phyloP scores from a whole-genome alignment of 768 basidiomycete genomes.

The Rhodocollybia butyracea region DNA sequence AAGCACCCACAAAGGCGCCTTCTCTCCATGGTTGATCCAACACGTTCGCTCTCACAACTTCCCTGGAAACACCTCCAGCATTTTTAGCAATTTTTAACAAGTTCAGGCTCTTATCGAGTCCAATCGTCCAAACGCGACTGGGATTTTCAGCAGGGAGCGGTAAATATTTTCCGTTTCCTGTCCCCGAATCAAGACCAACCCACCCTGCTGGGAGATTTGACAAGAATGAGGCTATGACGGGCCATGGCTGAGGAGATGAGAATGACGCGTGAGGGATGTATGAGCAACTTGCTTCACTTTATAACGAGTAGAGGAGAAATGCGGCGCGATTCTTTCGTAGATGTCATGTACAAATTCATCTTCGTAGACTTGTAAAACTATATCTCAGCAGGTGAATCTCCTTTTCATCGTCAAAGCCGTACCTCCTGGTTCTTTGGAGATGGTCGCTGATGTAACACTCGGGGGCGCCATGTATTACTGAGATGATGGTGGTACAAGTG shows the following conservation, averaged over 20 bases:
- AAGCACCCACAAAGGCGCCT: slow-evolving; percentile 74
- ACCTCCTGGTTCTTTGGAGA: slow-evolving; percentile 53
- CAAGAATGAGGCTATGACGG: slow-evolving; percentile 77
- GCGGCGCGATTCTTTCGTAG: slow-evolving; percentile 81
- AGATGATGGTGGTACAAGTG: neutral
- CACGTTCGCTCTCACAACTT: slow-evolving; percentile 81
- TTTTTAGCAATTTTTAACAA: slow-evolving; percentile 70
- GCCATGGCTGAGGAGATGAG: slow-evolving; percentile 68
- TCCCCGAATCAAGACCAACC: slow-evolving; percentile 91
- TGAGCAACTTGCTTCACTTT: slow-evolving; percentile 49
- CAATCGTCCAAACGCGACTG: slow-evolving; percentile 66
- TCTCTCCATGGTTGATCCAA: slow-evolving; percentile 69
- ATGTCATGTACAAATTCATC: slow-evolving; percentile 73
- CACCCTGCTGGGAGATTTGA: slow-evolving; percentile 68
- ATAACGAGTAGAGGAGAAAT: slow-evolving; percentile 89
- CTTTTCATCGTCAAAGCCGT: too few species aligned
- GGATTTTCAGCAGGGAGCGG: slow-evolving; percentile 66
- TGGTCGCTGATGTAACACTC: slow-evolving; percentile 33
- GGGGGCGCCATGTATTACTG: slow-evolving; percentile 17
- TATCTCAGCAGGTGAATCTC: too few species aligned
- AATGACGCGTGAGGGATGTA: neutral
- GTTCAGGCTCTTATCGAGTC: slow-evolving; percentile 79
- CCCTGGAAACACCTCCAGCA: slow-evolving; percentile 56
- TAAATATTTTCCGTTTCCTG: slow-evolving; percentile 97
- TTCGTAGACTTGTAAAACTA: too few species aligned